These are phyloP conservation scores for Solanum stenotomum DNA, from an alignment of 257 asterid genomes.

Conservation along the genomic window DNA sequence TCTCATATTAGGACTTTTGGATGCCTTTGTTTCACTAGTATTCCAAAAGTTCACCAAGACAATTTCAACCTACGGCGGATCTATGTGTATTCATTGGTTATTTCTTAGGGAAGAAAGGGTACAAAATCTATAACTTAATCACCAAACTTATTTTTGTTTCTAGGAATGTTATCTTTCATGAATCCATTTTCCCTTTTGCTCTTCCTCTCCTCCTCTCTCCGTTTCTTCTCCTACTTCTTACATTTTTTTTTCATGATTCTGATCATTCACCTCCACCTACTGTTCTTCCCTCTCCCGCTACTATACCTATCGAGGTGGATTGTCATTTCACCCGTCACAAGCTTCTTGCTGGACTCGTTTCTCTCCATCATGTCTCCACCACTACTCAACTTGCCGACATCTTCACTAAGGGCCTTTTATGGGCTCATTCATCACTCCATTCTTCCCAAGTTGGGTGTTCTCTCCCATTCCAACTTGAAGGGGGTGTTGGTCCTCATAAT, in stretches of 20 bases:
- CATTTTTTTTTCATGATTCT: neutral
- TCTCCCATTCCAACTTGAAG: too few relatives aligned
- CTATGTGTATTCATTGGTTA: neutral
- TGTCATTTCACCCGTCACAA: too few relatives aligned
- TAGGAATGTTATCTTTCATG: neutral
- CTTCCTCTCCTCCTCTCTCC: neutral
- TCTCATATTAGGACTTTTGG: neutral
- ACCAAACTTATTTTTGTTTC: neutral
- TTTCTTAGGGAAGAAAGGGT: neutral
- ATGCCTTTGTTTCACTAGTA: neutral
- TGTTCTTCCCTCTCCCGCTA: neutral
- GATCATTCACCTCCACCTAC: neutral
- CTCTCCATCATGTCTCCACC: too few relatives aligned
- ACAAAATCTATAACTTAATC: neutral
- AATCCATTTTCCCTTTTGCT: neutral
- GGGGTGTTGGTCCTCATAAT: too few relatives aligned
- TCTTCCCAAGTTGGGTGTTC: too few relatives aligned
- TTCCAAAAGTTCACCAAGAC: too few relatives aligned
- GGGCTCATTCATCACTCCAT: too few relatives aligned
- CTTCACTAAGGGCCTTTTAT: too few relatives aligned
- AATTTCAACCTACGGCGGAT: too few relatives aligned
- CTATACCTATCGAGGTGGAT: neutral
- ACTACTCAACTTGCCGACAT: too few relatives aligned
- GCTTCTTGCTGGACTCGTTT: too few relatives aligned
- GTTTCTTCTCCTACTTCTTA: neutral